Evolutionary conservation across 331 rosid genomes (phyloP).

Genomic region (Arachis monticola): DNA sequence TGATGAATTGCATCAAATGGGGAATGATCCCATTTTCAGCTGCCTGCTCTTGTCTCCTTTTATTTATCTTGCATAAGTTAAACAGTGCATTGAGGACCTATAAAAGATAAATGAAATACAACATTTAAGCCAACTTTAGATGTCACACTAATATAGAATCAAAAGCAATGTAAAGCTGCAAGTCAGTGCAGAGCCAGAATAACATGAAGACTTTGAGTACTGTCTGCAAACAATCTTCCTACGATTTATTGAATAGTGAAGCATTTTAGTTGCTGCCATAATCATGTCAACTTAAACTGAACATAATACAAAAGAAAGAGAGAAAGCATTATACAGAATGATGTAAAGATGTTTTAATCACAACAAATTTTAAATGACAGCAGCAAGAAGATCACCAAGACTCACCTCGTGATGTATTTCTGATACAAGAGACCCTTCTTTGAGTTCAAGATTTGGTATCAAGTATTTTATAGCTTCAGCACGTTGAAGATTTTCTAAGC

Average conservation of each 20-base stretch:
- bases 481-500: conserved; percentile 99
- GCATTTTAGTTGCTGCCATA: conserved; percentile 11
- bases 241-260: not conserved
- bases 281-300: conserved; percentile 12
- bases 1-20: conserved; percentile 91
- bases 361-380: conserved; percentile 21
- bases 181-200: conserved; percentile 3
- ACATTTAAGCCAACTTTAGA: conserved; percentile 33
- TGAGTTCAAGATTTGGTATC: conserved; percentile 97
- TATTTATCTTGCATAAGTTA: conserved; percentile 97
- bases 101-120: conserved; percentile 35
- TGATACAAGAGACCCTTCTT: conserved; percentile 93
- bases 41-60: conserved; percentile 99
- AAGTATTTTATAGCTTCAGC: conserved; percentile 97
- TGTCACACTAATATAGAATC: conserved; percentile 19
- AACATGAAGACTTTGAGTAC: conserved; percentile 26
- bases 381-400: conserved; percentile 35
- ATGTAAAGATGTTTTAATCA: conserved; percentile 17
- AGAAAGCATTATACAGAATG: conserved; percentile 23
- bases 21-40: conserved; percentile 99
- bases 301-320: conserved; percentile 12
- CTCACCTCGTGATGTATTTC: conserved; percentile 92
- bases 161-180: conserved; percentile 18
- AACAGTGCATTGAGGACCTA: conserved; percentile 94
- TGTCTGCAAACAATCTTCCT: not conserved